A percentile compares a stretch with the other conserved stretches of the same genome.
These are phyloP conservation scores for Diutina rugosa DNA, from an alignment of 1,139 yeast genomes.

Conservation along the genomic window DNA sequence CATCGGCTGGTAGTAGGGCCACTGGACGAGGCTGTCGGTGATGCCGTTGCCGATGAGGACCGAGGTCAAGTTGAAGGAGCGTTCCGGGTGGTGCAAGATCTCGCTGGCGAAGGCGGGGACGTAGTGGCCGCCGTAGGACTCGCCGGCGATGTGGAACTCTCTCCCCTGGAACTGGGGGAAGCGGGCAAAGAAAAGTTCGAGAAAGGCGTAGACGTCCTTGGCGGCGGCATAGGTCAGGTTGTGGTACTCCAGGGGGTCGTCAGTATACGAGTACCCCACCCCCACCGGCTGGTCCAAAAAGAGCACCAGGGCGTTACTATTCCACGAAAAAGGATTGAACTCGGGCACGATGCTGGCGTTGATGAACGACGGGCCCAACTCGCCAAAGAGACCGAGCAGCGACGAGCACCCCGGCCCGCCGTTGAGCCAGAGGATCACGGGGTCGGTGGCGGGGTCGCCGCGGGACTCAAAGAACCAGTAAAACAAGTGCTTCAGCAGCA, in stretches of 20 bases:
- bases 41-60: not conserved
- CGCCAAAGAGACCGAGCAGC: not conserved
- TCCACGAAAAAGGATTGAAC: not conserved
- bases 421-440: not conserved
- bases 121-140: not conserved
- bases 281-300: not conserved
- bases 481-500: not conserved
- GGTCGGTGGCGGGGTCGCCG: not conserved
- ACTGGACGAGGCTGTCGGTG: not conserved
- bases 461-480: not conserved
- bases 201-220: not conserved
- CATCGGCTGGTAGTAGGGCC: not conserved
- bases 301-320: not conserved
- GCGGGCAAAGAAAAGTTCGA: not conserved
- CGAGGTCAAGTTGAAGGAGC: not conserved
- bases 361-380: not conserved
- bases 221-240: not conserved
- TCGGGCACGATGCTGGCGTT: not conserved
- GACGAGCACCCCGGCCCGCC: not conserved
- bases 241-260: not conserved
- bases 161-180: not conserved
- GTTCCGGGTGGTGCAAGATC: not conserved
- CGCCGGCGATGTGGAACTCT: not conserved
- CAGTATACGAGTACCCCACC: not conserved
- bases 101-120: not conserved